Base-by-base conservation (phyloP, 2,329 filamentous ascomycete genomes). In the Hymenoscyphus scutula region DNA sequence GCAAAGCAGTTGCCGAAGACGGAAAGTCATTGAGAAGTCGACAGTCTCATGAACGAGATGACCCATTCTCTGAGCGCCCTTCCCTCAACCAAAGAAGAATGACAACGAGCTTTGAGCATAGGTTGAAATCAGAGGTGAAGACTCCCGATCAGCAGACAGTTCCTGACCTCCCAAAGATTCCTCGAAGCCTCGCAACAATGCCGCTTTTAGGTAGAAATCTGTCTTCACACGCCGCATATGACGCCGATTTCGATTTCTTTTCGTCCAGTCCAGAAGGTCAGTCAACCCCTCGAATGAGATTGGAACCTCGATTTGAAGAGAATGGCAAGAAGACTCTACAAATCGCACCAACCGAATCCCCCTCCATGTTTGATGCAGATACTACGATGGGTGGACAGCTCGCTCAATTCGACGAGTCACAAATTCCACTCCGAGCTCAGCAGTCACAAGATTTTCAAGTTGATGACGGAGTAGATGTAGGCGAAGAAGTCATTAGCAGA, bases 221-320 rank as follows among this genome's bases (percentile, higher is more conserved):
- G n/a, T 38, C 51, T 29, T 54, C 48, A 37, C 29, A 11, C 37
- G 51, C 38, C 11, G 30, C 37, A 53, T 59, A 45, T 19, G 64
- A 61, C 15, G 59, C 56, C 3, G 64, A 67, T 41, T 66, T 68
- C 45, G 67, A 69, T 62, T 32, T 68, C 10, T 48, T 72, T 8
- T 71, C 71, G 1, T 72, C 70, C 10, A 71, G 70, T 54, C 71
- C 71, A 4, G 53, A 65, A 6, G 70, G 59, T 15, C 66, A 72
- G 19, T 73, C 71, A n/a, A 73, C 71, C 1, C 71, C 70, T 55
- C 63, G 67, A 41, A 63, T 69, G 32, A 66, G 67, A 5, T 59
- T 70, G 8, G 68, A 70, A 23, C 67, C 69, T 25, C 59, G 58
- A 2, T 64, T 68, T 17, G 66, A 69, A 32, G 56, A 62, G 30